These are phyloP conservation scores for Neostapfia colusana DNA, from an alignment of 176 grass and related monocot species.

Conservation along the genomic window DNA sequence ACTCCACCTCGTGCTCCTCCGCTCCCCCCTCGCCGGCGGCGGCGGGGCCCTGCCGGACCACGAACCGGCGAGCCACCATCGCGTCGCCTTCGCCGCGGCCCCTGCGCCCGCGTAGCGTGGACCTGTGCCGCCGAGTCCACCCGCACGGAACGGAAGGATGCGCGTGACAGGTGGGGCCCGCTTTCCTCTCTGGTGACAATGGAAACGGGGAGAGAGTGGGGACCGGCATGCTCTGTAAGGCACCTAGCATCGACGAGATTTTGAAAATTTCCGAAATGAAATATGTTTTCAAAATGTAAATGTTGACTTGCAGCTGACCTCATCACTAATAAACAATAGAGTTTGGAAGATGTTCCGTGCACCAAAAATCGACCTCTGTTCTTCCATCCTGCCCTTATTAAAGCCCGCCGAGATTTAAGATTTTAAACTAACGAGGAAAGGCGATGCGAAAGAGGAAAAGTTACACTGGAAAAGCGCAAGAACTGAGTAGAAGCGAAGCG, in stretches of 20 bases:
- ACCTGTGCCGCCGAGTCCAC: not conserved
- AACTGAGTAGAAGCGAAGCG: not conserved
- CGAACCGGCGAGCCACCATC: conserved; percentile 74
- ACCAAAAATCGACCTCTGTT: not conserved
- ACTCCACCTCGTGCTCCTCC: conserved; percentile 58
- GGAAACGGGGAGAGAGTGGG: not conserved
- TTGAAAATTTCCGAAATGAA: not conserved
- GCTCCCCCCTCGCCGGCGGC: not conserved
- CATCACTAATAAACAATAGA: not conserved
- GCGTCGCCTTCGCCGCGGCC: not conserved
- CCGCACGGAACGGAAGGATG: not conserved
- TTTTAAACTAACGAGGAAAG: not conserved
- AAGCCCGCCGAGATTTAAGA: not conserved
- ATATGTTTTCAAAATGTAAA: not conserved
- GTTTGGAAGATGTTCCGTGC: not conserved
- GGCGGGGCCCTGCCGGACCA: conserved; percentile 47
- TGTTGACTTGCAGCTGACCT: not conserved
- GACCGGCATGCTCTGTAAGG: not conserved
- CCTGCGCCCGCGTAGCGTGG: not conserved
- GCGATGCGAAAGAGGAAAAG: not conserved
- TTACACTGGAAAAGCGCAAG: not conserved
- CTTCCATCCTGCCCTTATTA: not conserved
- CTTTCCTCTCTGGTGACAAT: not conserved
- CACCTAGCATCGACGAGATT: no score
- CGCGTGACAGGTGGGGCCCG: not conserved